A percentile compares a stretch with the other conserved stretches of the same genome.
Evolutionary conservation across 2,329 filamentous ascomycete genomes (phyloP).

Genomic region (Bisporella sp.): DNA sequence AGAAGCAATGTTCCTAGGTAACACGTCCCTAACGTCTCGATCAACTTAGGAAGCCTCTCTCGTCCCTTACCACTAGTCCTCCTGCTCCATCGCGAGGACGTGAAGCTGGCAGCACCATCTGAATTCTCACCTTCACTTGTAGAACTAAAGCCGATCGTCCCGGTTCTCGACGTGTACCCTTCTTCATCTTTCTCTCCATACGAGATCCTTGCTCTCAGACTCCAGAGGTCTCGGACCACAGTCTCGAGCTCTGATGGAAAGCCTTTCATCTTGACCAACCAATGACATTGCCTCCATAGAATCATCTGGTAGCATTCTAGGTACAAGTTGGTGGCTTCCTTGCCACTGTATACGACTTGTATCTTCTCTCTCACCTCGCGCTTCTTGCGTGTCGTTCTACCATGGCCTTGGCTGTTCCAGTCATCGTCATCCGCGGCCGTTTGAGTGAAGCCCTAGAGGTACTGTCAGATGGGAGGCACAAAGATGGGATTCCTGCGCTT

Average conservation of each 20-base stretch:
- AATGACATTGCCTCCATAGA: constrained; percentile 72
- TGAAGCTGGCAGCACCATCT: constrained; percentile 32
- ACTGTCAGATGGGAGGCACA: not conserved
- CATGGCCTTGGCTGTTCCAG: constrained; percentile 47
- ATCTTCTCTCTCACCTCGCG: constrained; percentile 52
- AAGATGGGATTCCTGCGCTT: too few species aligned
- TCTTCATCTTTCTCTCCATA: constrained; percentile 30
- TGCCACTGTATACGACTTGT: constrained; percentile 54
- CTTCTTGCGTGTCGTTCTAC: constrained; percentile 47
- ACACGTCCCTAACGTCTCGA: constrained; percentile 71
- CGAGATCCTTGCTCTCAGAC: constrained; percentile 41
- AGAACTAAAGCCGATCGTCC: constrained; percentile 29
- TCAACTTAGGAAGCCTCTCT: constrained; percentile 51
- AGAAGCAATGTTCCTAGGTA: constrained; percentile 74
- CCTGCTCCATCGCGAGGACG: constrained; percentile 37
- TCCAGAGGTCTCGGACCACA: constrained; percentile 80
- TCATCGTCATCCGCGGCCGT: constrained; percentile 59
- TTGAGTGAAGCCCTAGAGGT: constrained; percentile 28
- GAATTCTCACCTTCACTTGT: constrained; percentile 28
- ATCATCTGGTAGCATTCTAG: constrained; percentile 80
- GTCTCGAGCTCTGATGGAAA: constrained; percentile 70
- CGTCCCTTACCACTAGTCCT: constrained; percentile 9
- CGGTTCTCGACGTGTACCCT: constrained; percentile 25
- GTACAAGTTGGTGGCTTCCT: constrained; percentile 68
- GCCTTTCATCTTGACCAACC: constrained; percentile 59